Conservation (phyloP, 768 basidiomycete genomes). For the Termitomyces sp. region DNA sequence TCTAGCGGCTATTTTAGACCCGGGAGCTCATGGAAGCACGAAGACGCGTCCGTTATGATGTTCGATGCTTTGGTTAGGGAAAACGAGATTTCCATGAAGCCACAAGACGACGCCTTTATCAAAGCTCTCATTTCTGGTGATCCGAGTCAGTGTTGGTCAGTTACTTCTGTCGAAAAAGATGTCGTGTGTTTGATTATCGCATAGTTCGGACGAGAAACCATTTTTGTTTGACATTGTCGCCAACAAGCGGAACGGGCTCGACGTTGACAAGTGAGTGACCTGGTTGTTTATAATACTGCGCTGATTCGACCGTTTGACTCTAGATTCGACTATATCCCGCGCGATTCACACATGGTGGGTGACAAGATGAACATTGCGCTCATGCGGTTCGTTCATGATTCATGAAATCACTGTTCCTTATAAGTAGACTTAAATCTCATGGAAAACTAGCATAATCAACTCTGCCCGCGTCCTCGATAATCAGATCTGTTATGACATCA, state of each 20-base stretch:
- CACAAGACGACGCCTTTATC: conserved; percentile 60
- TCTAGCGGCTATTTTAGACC: conserved; percentile 33
- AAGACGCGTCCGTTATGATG: conserved; percentile 82
- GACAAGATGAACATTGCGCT: conserved; percentile 54
- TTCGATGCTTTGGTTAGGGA: conserved; percentile 64
- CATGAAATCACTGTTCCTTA: conserved; percentile 16
- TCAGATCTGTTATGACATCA: conserved; percentile 80
- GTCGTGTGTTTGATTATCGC: not conserved
- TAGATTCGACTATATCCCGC: conserved; percentile 81
- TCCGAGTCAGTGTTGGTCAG: conserved; percentile 32
- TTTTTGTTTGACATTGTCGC: conserved; percentile 87
- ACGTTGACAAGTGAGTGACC: conserved; percentile 74
- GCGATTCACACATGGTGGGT: conserved; percentile 74
- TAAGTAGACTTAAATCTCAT: not conserved
- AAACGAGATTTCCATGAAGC: conserved; percentile 48
- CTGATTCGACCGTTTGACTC: not conserved
- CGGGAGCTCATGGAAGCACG: conserved; percentile 63
- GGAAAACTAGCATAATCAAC: conserved; percentile 53
- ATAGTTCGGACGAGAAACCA: conserved; percentile 52
- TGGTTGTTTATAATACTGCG: not conserved
- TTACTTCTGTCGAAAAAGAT: not conserved
- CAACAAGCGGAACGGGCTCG: conserved; percentile 77
- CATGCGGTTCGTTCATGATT: conserved; percentile 37
- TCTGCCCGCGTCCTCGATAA: conserved; percentile 74
- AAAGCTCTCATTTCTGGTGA: conserved; percentile 81